Base-by-base conservation (phyloP, 2,329 filamentous ascomycete species). In the Pezicula neosporulosa region DNA sequence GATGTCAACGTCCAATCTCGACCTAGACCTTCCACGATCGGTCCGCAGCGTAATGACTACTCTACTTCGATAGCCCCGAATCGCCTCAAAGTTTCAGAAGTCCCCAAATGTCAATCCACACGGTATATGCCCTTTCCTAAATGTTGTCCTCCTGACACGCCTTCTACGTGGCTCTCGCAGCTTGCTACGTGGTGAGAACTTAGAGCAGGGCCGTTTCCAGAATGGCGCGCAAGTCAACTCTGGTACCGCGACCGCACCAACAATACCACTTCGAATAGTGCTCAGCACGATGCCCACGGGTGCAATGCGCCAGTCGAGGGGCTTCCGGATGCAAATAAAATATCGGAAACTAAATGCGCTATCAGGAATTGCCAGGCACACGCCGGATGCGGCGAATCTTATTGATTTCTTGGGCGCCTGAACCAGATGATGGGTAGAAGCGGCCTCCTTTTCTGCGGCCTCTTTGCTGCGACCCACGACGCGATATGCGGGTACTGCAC, bases 401-500 rank as follows among this genome's bases (percentile, higher is more conserved):
- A 45, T 33, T 49, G 50, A 9, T 50, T 38, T 47, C 15, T 37
- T 46, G 53, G 48, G 54, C 51, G 51, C 51, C 45, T 45, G 44
- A 51, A 18, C 47, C 49, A 51, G 41, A 42, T 35, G 36, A 47
- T 35, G 27, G 45, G 37, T 47, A 44, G 36, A 49, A 43, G 42
- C 49, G 54, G 56, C 50, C 55, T 57, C 49, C 56, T 53, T 60
- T 43, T 28, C 30, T 30, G 19, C 21, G 21, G 42, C 21, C 42
- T 30, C n/a, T 44, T 30, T 44, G 30, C 58, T 60, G 55, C 59
- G 56, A 54, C 58, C 59, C 46, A 51, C 47, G 51, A 60, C 52
- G 59, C 58, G 55, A 57, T 56, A 51, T 59, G 57, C 57, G 56
- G 55, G 56, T 56, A 50, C 58, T 58, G 55, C 33, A 41, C 50